Base-by-base conservation (phyloP, 1,139 yeast species). In the Geotrichum siamense region DNA sequence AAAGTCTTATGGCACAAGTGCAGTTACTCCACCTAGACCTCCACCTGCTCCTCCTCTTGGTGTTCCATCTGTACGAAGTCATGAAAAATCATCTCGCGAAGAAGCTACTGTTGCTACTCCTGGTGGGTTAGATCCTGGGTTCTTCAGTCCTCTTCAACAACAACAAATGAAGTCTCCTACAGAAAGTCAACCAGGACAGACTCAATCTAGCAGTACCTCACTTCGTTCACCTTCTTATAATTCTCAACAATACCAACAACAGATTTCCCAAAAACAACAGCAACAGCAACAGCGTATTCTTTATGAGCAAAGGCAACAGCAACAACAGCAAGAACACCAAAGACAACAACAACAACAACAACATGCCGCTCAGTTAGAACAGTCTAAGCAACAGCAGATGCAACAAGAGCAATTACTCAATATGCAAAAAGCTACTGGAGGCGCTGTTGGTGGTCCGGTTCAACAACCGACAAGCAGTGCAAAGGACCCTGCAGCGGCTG, bases 31-130 rank as follows among this genome's bases (percentile, higher is more conserved):
- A 2, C 68, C 68, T 3, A 54, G 69, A 13, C 69, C 69, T 1
- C 65, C 68, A 1, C 69, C 69, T 10, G 69, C 69, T 2, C 69
- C 69, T n/a, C 68, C 67, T 2, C 54, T 64, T 9, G 68, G 67
- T 1, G 66, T 62, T 2, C 58, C 61, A 2, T 58, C 64, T 4
- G 65, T 62, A 6, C 57, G 58, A 39, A 56, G 60, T 9, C 45
- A 47, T 28, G 47, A 39, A 26, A 46, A 30, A 34, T 31, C 38
- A 39, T 15, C 34, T 6, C 31, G 45, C 28, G 47, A 31, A 26
- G 50, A 47, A 20, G 39, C 29, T 15, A 38, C 45, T 10, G 12
- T 34, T 38, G 25, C 22, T 33, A 36, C 34, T 13, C 41, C 42
- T 10, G 44, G 39, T 13, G 44, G 40, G 5, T 21, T 33, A 10